A percentile compares a stretch with the other conserved stretches of the same genome.
phyloP scores from a whole-genome alignment of 352 stramenopile genomes.

The Globisporangium paddicum region DNA sequence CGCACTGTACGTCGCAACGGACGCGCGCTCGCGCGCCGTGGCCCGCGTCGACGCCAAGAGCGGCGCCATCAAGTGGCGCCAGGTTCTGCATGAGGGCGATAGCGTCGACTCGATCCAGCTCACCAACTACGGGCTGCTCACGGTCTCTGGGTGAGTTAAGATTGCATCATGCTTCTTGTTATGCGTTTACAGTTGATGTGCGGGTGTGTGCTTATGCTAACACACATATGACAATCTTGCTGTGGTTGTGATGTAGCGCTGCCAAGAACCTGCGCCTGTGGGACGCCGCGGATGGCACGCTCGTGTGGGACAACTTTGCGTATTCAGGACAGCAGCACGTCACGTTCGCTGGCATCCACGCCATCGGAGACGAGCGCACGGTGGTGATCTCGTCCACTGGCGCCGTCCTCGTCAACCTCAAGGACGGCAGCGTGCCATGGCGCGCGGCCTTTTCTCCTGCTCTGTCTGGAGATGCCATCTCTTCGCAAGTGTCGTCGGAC shows the following conservation, averaged over 20 bases:
- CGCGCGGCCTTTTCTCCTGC: conserved; percentile 27
- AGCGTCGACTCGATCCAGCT: conserved; percentile 63
- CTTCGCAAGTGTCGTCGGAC: conserved; percentile 45
- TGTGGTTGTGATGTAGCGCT: conserved; percentile 18
- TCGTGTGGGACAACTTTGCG: conserved; percentile 65
- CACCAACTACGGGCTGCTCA: conserved; percentile 61
- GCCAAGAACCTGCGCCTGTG: conserved; percentile 64
- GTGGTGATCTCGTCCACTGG: conserved; percentile 43
- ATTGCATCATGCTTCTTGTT: conserved; percentile 1
- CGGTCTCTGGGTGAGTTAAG: conserved; percentile 47
- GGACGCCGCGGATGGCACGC: conserved; percentile 49
- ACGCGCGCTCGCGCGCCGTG: conserved; percentile 51
- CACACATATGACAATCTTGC: not conserved
- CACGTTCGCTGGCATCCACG: conserved; percentile 37
- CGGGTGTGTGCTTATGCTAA: conserved; percentile 9
- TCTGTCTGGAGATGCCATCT: conserved; percentile 21
- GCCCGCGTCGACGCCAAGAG: conserved; percentile 65
- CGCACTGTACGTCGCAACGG: conserved; percentile 68
- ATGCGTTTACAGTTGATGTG: not conserved
- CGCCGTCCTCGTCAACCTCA: conserved; percentile 49
- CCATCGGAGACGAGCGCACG: conserved; percentile 39
- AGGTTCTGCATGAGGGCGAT: conserved; percentile 54
- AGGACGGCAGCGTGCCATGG: conserved; percentile 47
- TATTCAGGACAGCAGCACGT: conserved; percentile 16
- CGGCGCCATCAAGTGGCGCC: conserved; percentile 72